Evolutionary conservation across 352 stramenopile species (phyloP).

Genomic region (Phytophthora ohioensis): DNA sequence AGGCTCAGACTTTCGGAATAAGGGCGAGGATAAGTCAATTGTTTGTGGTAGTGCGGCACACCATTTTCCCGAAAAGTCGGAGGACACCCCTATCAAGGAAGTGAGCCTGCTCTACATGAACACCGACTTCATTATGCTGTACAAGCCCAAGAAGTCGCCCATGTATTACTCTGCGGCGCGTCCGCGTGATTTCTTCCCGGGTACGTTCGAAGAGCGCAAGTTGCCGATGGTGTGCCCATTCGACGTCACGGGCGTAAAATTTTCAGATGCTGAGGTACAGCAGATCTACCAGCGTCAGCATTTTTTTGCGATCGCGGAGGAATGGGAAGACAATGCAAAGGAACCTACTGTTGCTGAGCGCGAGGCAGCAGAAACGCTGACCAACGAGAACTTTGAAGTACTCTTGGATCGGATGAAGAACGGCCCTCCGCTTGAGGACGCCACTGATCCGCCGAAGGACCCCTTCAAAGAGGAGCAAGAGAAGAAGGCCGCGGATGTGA

Average conservation of each 20-base stretch:
- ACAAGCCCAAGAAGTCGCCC: conserved; percentile 39
- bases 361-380: conserved; percentile 33
- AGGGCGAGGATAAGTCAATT: conserved; percentile 39
- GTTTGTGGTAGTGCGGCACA: conserved; percentile 63
- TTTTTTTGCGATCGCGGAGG: conserved; percentile 36
- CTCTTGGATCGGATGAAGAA: conserved; percentile 25
- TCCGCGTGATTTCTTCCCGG: conserved; percentile 48
- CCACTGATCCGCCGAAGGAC: conserved; percentile 28
- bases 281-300: conserved; percentile 49
- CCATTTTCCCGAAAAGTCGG: conserved; percentile 44
- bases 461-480: conserved; percentile 26
- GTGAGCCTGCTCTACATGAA: conserved; percentile 59
- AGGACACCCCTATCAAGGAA: conserved; percentile 28
- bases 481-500: conserved; percentile 23
- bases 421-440: conserved; percentile 24
- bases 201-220: conserved; percentile 46
- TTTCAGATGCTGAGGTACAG: conserved; percentile 39
- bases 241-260: conserved; percentile 42
- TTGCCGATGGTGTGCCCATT: conserved; percentile 52
- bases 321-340: conserved; percentile 39
- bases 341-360: conserved; percentile 13
- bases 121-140: conserved; percentile 57
- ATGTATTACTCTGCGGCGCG: conserved; percentile 50
- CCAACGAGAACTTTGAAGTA: conserved; percentile 32
- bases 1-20: conserved; percentile 37